Conservation (phyloP, 2,329 filamentous ascomycete genomes). For the Penicillium psychrosexuale region DNA sequence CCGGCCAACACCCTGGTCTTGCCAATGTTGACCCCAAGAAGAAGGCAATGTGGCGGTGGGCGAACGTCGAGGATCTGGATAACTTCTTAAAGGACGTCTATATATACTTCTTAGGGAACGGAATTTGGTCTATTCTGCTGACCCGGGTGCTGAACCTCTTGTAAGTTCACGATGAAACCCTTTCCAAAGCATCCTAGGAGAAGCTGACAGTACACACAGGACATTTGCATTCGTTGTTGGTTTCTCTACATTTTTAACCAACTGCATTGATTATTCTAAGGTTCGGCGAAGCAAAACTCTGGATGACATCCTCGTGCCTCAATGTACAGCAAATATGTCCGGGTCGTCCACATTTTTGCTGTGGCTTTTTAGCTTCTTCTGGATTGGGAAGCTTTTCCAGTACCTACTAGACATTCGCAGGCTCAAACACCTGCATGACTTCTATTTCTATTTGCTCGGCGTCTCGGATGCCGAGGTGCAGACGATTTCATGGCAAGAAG, state of each 20-base stretch:
- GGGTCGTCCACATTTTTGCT: constrained; percentile 72
- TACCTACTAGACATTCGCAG: constrained; percentile 70
- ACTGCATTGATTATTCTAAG: constrained; percentile 78
- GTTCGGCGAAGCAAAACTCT: constrained; percentile 64
- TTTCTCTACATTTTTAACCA: constrained; percentile 77
- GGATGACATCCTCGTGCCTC: constrained; percentile 62
- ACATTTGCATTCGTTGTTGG: constrained; percentile 79
- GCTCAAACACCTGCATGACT: constrained; percentile 75
- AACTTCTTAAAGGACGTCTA: constrained; percentile 84
- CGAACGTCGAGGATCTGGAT: constrained; percentile 85
- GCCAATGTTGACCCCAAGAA: constrained; percentile 61
- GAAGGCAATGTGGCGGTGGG: constrained; percentile 87
- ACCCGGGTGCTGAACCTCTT: constrained; percentile 69
- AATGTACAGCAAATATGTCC: constrained; percentile 74
- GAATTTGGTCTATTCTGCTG: constrained; percentile 79
- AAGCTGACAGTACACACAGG: constrained; percentile 41
- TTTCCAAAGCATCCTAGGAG: not conserved
- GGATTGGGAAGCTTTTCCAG: constrained; percentile 74
- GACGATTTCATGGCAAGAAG: constrained; percentile 88
- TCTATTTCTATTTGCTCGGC: constrained; percentile 76
- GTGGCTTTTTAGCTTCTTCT: constrained; percentile 83
- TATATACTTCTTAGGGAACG: constrained; percentile 77
- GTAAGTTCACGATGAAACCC: constrained; percentile 48
- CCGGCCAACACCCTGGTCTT: constrained; percentile 34
- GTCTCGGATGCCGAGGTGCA: constrained; percentile 87